Evolutionary conservation across 2,329 filamentous ascomycete genomes (phyloP), one percentile per base, ranked within the genome.

Genomic region (Calonectria pseudoturangicola): DNA sequence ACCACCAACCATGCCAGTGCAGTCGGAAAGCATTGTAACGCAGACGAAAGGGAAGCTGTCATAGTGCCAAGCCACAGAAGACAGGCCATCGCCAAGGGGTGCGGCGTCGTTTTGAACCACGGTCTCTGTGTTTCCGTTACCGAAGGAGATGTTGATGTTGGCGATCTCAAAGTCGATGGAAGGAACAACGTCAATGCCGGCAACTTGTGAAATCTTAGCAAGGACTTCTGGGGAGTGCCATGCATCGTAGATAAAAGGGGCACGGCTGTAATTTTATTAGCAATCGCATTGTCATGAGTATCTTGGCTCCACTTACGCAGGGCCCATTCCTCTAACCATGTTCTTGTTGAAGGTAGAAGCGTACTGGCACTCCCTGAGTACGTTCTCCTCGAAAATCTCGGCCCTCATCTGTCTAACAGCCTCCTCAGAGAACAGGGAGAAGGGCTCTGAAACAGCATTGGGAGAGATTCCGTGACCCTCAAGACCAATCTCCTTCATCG

Each of bases 1-100:
- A 3, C 91, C 91, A 4, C 91, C 91, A n/a, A 91, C 83, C 91
- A 93, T 93, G 50, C 85, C 84, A 0, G 86, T 87, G 74, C 90
- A 92, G 78, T 93, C 90, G 51, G 89, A 91, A 15, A 93, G 85
- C 91, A 93, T 93, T 2, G 88, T 86, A 10, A 93, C 90, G 73
- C 89, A 92, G n/a, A 93, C 91, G 77, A 93, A 93, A 1, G 91
- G 90, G 79, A 91, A 92, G 78, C 88, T 90, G 80, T 93, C 92
- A 1, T 84, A 88, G 82, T 93, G 91, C 91, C 91, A 93, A 45
- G 87, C 89, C 36, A 93, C 88, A 28, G 91, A 88, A 7, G 90
- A 88, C 73, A 87, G 56, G 9, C 43, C 45, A 25, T 68, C 66
- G 6, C 50, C 51, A 25, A 68, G 51, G 12, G 66, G 45, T 18